A percentile compares a stretch with the other conserved stretches of the same genome.
These are phyloP conservation scores for Salix viminalis DNA, from an alignment of 345 rosid genomes.

Conservation along the genomic window DNA sequence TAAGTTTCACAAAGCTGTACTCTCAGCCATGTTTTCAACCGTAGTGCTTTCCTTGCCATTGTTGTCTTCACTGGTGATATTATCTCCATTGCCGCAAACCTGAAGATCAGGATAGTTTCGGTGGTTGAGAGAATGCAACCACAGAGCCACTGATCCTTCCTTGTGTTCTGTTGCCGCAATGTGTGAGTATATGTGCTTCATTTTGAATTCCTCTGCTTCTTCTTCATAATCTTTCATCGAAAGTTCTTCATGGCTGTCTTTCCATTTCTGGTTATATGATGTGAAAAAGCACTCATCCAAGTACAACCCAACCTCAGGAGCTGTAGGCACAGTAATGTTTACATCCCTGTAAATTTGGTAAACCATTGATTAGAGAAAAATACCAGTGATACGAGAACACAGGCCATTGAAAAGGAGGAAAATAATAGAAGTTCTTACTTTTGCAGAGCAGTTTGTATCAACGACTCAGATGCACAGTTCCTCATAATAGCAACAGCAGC, in stretches of 20 bases:
- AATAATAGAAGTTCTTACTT: slow-evolving; percentile 40
- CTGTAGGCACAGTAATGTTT: slow-evolving; percentile 68
- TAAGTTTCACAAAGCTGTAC: background rate
- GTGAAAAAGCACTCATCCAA: slow-evolving; percentile 88
- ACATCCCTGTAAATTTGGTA: slow-evolving; percentile 48
- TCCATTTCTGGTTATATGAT: slow-evolving; percentile 77
- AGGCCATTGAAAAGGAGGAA: background rate
- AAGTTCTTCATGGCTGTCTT: slow-evolving; percentile 76
- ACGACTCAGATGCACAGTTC: slow-evolving; percentile 65
- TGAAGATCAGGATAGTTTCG: slow-evolving; percentile 75
- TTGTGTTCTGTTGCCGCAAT: slow-evolving; percentile 72
- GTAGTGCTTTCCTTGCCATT: background rate
- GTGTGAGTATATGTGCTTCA: slow-evolving; percentile 78
- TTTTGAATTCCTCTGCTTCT: slow-evolving; percentile 74
- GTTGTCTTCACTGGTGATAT: background rate
- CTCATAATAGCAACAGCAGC: slow-evolving; percentile 86
- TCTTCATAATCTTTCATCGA: slow-evolving; percentile 70
- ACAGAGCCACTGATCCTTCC: slow-evolving; percentile 74
- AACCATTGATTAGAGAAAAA: background rate
- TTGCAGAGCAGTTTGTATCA: slow-evolving; percentile 59
- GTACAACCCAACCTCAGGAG: slow-evolving; percentile 96
- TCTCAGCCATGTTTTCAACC: background rate
- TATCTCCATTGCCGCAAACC: background rate
- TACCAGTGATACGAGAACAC: background rate
- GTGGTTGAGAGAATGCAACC: slow-evolving; percentile 91